Base-by-base conservation (phyloP, 768 basidiomycete species). In the Goffeauzyma gilvescens region DNA sequence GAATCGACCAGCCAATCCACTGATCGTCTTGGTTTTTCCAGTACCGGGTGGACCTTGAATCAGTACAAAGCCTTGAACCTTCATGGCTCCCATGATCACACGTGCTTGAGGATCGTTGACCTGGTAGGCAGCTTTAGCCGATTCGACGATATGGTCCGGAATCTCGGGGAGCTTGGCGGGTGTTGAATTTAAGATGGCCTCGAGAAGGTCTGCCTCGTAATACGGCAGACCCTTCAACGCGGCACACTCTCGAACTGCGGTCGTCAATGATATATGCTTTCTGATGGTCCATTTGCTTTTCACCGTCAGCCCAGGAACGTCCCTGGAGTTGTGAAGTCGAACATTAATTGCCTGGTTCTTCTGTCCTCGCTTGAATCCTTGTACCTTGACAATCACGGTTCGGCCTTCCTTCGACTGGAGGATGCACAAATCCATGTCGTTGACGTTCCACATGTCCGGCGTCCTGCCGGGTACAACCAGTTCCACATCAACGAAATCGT, bases 1-100 rank as follows among this genome's bases (percentile, higher is more conserved):
- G 57, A 80, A 85, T 4, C 78, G 74, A 31, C 82, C 76, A 5
- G 93, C 80, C n/a, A 98, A 70, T 17, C 84, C 86, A 52, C 85
- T 85, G 49, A 98, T 96, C 1, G 93, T 98, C 17, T 84, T 90
- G 7, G 93, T 98, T 67, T 98, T 98, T 10, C 93, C 93, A 0
- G 93, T 98, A 42, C 93, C 93, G 1, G 93, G 93, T 26, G 93
- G 93, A 47, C 93, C 93, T 72, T 98, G 93, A 42, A 98, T 87
- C 23, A 98, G 68, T 0, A 76, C 73, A 57, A 98, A 93, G 0
- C 89, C 93, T 10, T 74, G 61, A 0, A 71, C 71, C 36, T 68
- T 64, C 50, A 89, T 67, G 0, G 86, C 75, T 24, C 75, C 75
- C 12, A 82, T 59, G 28, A 98, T 84, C 7, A 93, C 93, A 25